Evolutionary conservation across 2,329 filamentous ascomycete genomes (phyloP), one percentile per base, ranked within the genome.

Genomic region (Fusarium compactum): DNA sequence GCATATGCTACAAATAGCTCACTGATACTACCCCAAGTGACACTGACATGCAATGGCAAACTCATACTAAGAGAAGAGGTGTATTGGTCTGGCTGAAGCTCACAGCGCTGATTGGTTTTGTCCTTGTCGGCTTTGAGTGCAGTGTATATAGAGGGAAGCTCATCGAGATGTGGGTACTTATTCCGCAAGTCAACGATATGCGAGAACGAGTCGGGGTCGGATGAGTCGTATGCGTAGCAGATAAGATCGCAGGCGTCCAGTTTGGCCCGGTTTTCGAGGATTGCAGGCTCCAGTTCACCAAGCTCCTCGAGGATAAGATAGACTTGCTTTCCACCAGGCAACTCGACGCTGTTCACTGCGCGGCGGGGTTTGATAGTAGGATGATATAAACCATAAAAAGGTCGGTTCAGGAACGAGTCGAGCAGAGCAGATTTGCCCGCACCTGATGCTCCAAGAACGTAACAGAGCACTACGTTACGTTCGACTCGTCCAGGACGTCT

Each of bases 221-320:
- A 97, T 4, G 95, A 98, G 82, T 99, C 96, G 81, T 98, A 99
- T 1, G 94, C 91, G 81, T 97, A 98, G 81, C 95, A 97, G 47
- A 99, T 87, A 25, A 99, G 86, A 80, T 99, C 96, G 80, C 95
- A 98, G 8, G 94, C 91, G 76, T 97, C 94, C 16, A 99, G 86
- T 80, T 97, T 97, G 46, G 90, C 88, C 76, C 91, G 90, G 77
- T 99, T 99, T 60, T 98, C 96, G 5, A 99, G 85, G 58, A 98
- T 94, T 15, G 96, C 96, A 0, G 94, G 92, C 79, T 98, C 96
- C n/a, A 97, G 85, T 80, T 98, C 94, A 34, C 96, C 96, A 1
- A 98, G 90, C 80, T 99, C 96, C 76, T 97, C 93, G 25, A 98
- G 85, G 63, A 99, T 98, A 34, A 99, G 86, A 78, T 99, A 98